phyloP scores from a whole-genome alignment of 768 basidiomycete species.

The Leccinellum luteum region DNA sequence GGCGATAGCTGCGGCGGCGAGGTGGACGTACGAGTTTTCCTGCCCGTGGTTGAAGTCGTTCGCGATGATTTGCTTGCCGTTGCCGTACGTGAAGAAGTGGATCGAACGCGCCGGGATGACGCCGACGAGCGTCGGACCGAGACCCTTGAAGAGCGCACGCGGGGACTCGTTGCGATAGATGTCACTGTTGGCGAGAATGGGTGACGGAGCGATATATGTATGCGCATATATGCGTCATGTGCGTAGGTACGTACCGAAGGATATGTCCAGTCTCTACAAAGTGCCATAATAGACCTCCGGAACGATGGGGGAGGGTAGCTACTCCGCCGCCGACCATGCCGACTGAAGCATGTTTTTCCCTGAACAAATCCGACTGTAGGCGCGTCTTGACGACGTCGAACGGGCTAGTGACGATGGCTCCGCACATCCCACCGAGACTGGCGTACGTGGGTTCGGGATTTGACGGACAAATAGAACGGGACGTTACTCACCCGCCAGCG shows the following conservation, averaged over 20 bases:
- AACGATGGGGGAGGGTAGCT: constrained; percentile 31
- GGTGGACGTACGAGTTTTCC: constrained; percentile 85
- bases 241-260: constrained; percentile 53
- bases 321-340: constrained; percentile 32
- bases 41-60: constrained; percentile 68
- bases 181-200: constrained; percentile 47
- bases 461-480: not conserved
- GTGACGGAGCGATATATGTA: not conserved
- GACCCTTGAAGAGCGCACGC: constrained; percentile 88
- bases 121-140: constrained; percentile 92
- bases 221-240: not conserved
- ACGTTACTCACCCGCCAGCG: constrained; percentile 73
- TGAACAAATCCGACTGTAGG: constrained; percentile 86
- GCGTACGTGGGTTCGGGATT: constrained; percentile 3
- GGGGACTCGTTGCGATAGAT: constrained; percentile 89
- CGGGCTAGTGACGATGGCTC: constrained; percentile 93
- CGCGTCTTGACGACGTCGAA: constrained; percentile 99
- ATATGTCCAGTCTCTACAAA: constrained; percentile 95
- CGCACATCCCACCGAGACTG: constrained; percentile 96
- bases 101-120: constrained; percentile 95
- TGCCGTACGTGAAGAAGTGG: constrained; percentile 97
- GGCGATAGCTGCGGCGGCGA: constrained; percentile 80
- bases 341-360: constrained; percentile 39
- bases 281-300: constrained; percentile 72
- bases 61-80: constrained; percentile 91